A percentile compares a stretch with the other conserved stretches of the same genome.
Conservation (phyloP, 768 basidiomycete species). For the Lentinus brumalis region DNA sequence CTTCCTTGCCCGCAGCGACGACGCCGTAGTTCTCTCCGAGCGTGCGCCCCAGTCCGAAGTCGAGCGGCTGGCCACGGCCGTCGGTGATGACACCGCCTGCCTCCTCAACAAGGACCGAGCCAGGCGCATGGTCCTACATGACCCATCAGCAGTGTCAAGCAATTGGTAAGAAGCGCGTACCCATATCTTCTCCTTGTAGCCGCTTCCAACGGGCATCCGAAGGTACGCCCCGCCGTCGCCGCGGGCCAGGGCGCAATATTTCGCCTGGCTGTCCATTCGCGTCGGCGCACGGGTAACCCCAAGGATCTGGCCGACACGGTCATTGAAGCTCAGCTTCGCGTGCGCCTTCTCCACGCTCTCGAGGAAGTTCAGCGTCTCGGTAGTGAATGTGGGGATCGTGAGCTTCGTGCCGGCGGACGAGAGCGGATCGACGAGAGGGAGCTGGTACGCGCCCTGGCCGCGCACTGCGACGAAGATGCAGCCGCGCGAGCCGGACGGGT, state of each 20-base stretch:
- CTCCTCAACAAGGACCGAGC: conserved; percentile 81
- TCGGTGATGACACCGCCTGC: conserved; percentile 90
- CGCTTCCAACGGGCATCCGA: conserved; percentile 74
- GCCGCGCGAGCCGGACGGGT: conserved; percentile 65
- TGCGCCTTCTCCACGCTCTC: conserved; percentile 94
- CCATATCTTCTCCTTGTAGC: conserved; percentile 97
- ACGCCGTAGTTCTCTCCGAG: conserved; percentile 87
- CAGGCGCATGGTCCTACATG: conserved; percentile 85
- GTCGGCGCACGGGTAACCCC: conserved; percentile 65
- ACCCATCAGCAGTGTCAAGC: neutral
- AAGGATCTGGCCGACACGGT: conserved; percentile 66
- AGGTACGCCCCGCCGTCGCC: conserved; percentile 87
- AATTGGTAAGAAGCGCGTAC: conserved; percentile 38
- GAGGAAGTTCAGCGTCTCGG: conserved; percentile 64
- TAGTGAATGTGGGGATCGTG: conserved; percentile 51
- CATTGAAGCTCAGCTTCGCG: conserved; percentile 83
- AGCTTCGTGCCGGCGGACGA: conserved; percentile 51
- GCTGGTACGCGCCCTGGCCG: conserved; percentile 83
- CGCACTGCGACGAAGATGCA: conserved; percentile 86
- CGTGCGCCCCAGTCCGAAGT: conserved; percentile 87
- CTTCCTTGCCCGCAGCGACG: conserved; percentile 74
- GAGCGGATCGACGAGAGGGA: conserved; percentile 51
- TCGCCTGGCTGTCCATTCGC: conserved; percentile 96
- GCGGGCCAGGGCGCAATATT: conserved; percentile 84
- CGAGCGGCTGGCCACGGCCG: conserved; percentile 72